A percentile compares a stretch with the other conserved stretches of the same genome.
These are phyloP conservation scores for Verticillium alfalfae DNA, from an alignment of 2,329 filamentous ascomycete species.

Conservation along the genomic window DNA sequence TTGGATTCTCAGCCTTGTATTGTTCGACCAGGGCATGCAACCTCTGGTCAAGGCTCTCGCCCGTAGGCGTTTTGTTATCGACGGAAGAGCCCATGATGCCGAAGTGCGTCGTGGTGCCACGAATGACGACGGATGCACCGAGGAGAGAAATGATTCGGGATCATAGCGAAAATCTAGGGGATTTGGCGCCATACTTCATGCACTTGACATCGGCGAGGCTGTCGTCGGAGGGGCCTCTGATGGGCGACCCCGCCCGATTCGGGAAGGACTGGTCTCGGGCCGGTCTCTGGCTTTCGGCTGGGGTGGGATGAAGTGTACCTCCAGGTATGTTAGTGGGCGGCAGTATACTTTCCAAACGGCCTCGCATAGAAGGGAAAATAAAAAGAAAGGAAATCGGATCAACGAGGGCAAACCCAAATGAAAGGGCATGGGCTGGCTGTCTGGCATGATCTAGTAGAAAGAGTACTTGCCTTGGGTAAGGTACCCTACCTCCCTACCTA, in stretches of 20 bases:
- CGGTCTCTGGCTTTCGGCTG: background rate
- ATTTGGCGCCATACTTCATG: background rate
- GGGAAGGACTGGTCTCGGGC: background rate
- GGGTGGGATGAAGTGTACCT: too few species aligned
- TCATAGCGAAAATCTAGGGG: background rate
- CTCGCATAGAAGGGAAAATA: too few species aligned
- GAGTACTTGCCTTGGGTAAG: too few species aligned
- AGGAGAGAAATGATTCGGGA: too few species aligned
- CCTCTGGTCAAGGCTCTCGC: background rate
- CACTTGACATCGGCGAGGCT: background rate
- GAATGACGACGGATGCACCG: too few species aligned
- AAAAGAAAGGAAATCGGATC: too few species aligned
- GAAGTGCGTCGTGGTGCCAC: too few species aligned
- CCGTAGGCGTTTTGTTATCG: background rate
- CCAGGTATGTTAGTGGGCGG: too few species aligned
- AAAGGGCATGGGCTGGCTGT: background rate
- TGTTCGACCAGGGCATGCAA: background rate
- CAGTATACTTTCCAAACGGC: too few species aligned
- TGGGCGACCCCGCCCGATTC: background rate
- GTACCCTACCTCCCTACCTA: too few species aligned
- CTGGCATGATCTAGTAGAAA: too few species aligned
- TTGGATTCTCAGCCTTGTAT: background rate
- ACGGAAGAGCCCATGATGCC: background rate
- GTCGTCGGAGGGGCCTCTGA: background rate
- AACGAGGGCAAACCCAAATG: background rate